A percentile compares a stretch with the other conserved stretches of the same genome.
These are phyloP conservation scores for Aspergillus persii DNA, from an alignment of 2,329 filamentous ascomycete species.

Conservation along the genomic window DNA sequence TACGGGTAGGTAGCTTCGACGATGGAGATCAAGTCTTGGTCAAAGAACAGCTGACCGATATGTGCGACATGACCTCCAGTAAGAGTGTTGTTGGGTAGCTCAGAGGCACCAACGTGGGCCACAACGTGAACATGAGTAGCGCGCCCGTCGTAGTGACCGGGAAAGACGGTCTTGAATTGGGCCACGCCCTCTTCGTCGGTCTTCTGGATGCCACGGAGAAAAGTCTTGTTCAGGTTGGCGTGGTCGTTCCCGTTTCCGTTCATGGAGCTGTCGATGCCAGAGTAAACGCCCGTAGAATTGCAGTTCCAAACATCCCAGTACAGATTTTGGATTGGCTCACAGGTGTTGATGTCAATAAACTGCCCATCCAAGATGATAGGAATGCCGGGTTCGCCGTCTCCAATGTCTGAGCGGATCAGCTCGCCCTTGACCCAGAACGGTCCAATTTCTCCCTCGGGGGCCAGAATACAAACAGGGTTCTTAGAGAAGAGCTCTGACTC, in stretches of 20 bases:
- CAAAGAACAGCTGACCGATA: constrained; percentile 62
- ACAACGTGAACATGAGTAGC: constrained; percentile 32
- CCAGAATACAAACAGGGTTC: constrained; percentile 45
- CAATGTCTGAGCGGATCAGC: constrained; percentile 36
- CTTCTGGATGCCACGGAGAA: constrained; percentile 44
- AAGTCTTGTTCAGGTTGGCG: constrained; percentile 38
- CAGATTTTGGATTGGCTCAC: constrained; percentile 35
- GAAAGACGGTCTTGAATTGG: constrained; percentile 43
- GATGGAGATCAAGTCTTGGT: constrained; percentile 52
- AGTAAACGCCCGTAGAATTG: constrained; percentile 33
- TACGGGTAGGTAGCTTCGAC: constrained; percentile 48
- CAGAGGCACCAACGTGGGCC: constrained; percentile 27
- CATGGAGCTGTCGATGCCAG: constrained; percentile 23
- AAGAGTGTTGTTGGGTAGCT: constrained; percentile 36
- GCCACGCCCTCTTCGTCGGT: constrained; percentile 43
- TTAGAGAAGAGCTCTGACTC: constrained; percentile 25
- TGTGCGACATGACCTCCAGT: constrained; percentile 53
- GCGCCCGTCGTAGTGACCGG: constrained; percentile 44
- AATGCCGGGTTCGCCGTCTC: constrained; percentile 35
- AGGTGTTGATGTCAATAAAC: constrained; percentile 40
- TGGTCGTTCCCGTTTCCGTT: constrained; percentile 29
- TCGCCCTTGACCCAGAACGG: constrained; percentile 50
- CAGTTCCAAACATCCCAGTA: constrained; percentile 38
- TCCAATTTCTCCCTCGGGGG: constrained; percentile 47
- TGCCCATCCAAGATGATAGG: constrained; percentile 40